A percentile compares a stretch with the other conserved stretches of the same genome.
These are phyloP conservation scores for Pilobolus umbonatus DNA, from an alignment of 192 early-diverging fungal species.

Conservation along the genomic window DNA sequence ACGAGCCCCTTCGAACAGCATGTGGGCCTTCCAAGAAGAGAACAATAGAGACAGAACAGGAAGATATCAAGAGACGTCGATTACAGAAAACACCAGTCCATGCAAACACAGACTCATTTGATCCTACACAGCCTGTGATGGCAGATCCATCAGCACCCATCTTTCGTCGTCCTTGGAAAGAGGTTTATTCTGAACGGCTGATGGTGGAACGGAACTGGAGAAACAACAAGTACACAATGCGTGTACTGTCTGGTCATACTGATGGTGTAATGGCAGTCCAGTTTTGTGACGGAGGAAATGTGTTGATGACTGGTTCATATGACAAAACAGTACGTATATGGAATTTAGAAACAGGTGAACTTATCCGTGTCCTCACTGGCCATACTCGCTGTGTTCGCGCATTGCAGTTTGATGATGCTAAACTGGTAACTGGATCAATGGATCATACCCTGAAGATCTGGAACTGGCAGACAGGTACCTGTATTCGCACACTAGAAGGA, in stretches of 20 bases:
- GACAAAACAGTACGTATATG: slow-evolving; percentile 85
- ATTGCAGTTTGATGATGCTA: slow-evolving; percentile 91
- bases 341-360: slow-evolving; percentile 82
- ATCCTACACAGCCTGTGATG: slow-evolving; percentile 21
- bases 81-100: no score
- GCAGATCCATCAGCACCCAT: not conserved
- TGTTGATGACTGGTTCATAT: slow-evolving; percentile 84
- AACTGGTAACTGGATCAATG: slow-evolving; percentile 90
- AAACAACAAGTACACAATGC: slow-evolving; percentile 63
- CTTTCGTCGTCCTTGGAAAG: slow-evolving; percentile 83
- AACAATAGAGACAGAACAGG: slow-evolving; percentile 15
- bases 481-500: slow-evolving; percentile 75
- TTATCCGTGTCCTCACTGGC: slow-evolving; percentile 73
- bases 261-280: slow-evolving; percentile 91
- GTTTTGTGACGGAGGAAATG: slow-evolving; percentile 65
- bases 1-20: slow-evolving; percentile 11
- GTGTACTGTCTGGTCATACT: slow-evolving; percentile 69
- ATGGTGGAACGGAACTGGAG: slow-evolving; percentile 95
- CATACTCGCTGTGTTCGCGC: slow-evolving; percentile 84
- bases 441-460: slow-evolving; percentile 91
- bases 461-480: slow-evolving; percentile 85
- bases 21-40: slow-evolving; percentile 15
- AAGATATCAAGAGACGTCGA: not conserved
- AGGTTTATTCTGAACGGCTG: slow-evolving; percentile 89
- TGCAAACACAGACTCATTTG: not conserved